Percentiles rank a stretch among this genome's conserved stretches.
phyloP scores from a whole-genome alignment of 305 asterid species.

The Fraxinus nigra region DNA sequence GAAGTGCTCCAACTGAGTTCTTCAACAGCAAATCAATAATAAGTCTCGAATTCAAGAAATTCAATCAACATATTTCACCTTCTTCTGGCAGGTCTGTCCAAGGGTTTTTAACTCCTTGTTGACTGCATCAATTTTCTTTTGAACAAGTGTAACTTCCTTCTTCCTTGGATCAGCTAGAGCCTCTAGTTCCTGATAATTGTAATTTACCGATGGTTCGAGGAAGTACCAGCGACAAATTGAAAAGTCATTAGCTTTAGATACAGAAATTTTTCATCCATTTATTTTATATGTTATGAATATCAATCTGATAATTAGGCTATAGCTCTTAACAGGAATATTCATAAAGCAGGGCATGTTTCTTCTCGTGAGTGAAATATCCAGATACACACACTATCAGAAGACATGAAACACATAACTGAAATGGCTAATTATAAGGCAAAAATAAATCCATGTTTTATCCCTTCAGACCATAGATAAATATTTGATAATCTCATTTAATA shows the following conservation, averaged over 20 bases:
- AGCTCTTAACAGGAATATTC: neutral
- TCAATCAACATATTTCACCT: constrained; percentile 44
- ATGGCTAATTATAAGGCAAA: neutral
- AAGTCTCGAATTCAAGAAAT: neutral
- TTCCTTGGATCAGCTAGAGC: constrained; percentile 84
- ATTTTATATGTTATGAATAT: neutral
- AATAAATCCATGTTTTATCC: neutral
- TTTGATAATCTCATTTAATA: neutral
- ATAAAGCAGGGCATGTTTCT: neutral
- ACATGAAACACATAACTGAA: neutral
- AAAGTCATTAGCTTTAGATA: neutral
- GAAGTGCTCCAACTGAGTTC: neutral
- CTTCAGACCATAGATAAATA: neutral
- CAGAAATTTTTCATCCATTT: neutral
- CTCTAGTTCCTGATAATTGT: constrained; percentile 70
- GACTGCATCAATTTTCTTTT: constrained; percentile 76
- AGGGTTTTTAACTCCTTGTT: constrained; percentile 91
- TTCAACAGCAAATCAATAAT: neutral
- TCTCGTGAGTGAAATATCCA: neutral
- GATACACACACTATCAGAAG: constrained; percentile 5
- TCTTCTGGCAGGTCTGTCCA: constrained; percentile 93
- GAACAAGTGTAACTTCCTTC: constrained; percentile 76
- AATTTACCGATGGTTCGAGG: neutral
- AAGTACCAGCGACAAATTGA: neutral
- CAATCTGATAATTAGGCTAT: neutral